Evolutionary conservation across 306 rosid species (phyloP).

Genomic region (Vachellia pachyceras): DNA sequence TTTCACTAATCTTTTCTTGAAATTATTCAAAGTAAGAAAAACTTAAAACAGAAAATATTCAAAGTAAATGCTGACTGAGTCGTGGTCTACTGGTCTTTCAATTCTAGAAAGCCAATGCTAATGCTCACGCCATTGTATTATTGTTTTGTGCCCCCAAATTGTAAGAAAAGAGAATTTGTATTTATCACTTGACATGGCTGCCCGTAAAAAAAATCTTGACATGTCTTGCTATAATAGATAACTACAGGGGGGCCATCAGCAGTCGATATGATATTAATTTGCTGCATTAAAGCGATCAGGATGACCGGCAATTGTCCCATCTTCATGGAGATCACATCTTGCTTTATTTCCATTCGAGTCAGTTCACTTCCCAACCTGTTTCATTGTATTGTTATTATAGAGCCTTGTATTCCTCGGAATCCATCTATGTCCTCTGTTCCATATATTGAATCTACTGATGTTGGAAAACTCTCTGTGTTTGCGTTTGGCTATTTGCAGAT

Average conservation of each 20-base stretch:
- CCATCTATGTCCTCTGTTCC: not conserved
- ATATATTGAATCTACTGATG: constrained; percentile 14
- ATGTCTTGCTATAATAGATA: constrained; percentile 10
- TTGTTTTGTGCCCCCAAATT: not conserved
- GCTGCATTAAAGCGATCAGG: constrained; percentile 41
- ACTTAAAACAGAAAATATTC: not conserved
- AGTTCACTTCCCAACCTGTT: not conserved
- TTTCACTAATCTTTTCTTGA: no score
- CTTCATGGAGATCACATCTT: constrained; percentile 22
- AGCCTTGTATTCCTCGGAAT: not conserved
- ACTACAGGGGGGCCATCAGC: constrained; percentile 44
- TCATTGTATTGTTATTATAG: not conserved
- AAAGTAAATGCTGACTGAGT: not conserved
- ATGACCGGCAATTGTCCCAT: constrained; percentile 49
- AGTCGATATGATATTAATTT: constrained; percentile 18
- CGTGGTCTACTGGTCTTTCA: not conserved
- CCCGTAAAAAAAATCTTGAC: not conserved
- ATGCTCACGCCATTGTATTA: not conserved
- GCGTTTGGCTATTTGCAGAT: constrained; percentile 41
- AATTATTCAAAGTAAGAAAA: no score
- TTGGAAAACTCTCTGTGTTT: constrained; percentile 28
- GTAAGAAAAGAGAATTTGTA: not conserved
- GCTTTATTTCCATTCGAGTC: not conserved
- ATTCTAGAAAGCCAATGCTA: not conserved
- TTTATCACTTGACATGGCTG: no score